phyloP scores from a whole-genome alignment of 768 basidiomycete genomes.

The Leccinum arenicola region DNA sequence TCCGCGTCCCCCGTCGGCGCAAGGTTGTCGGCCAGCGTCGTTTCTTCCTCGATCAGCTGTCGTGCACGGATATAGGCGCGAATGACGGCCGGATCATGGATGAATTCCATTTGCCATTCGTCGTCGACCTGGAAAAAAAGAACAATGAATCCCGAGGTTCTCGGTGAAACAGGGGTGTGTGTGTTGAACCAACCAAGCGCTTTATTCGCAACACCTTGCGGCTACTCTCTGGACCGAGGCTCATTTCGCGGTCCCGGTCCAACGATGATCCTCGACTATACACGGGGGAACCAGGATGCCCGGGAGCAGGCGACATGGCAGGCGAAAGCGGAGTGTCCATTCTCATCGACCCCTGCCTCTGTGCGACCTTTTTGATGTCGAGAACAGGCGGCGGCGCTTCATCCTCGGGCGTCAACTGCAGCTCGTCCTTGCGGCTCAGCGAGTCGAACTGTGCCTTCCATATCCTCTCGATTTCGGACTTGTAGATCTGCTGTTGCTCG shows the following conservation, averaged over 20 bases:
- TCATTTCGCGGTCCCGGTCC: slow-evolving; percentile 65
- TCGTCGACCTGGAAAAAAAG: slow-evolving; percentile 62
- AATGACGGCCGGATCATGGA: slow-evolving; percentile 90
- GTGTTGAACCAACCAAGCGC: slow-evolving; percentile 58
- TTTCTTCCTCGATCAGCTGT: slow-evolving; percentile 83
- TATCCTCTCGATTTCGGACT: slow-evolving; percentile 94
- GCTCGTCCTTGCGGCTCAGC: slow-evolving; percentile 80
- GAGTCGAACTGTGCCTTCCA: slow-evolving; percentile 95
- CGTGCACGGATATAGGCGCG: slow-evolving; percentile 85
- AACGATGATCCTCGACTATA: slow-evolving; percentile 75
- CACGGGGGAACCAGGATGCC: slow-evolving; percentile 55
- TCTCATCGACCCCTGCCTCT: slow-evolving; percentile 34
- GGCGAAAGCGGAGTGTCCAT: slow-evolving; percentile 38
- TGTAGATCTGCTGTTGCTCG: slow-evolving; percentile 94
- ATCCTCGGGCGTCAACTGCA: slow-evolving; percentile 72
- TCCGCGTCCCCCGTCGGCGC: slow-evolving; percentile 91
- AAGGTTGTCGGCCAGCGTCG: slow-evolving; percentile 79
- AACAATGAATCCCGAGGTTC: slow-evolving; percentile 3
- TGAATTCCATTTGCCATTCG: slow-evolving; percentile 84
- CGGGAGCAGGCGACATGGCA: slow-evolving; percentile 35
- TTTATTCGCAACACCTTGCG: slow-evolving; percentile 81
- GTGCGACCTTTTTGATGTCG: slow-evolving; percentile 28
- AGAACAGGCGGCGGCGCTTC: slow-evolving; percentile 32
- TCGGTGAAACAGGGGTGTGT: neutral
- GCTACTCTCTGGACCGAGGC: slow-evolving; percentile 67